Evolutionary conservation across 2,329 filamentous ascomycete genomes (phyloP), one percentile per base, ranked within the genome.

Genomic region (Fusarium sarcochroum): DNA sequence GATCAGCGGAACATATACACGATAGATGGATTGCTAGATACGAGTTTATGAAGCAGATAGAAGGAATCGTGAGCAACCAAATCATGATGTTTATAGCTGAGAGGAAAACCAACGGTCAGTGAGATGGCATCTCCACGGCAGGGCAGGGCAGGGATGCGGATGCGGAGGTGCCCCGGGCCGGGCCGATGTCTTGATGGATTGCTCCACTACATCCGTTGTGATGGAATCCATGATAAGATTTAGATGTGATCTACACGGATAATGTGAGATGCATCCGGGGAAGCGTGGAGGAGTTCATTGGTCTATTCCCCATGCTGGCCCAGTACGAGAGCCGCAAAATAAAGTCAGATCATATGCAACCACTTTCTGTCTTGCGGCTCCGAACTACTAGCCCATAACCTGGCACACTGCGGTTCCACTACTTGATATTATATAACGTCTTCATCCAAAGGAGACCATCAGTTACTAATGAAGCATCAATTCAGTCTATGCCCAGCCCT

Each of bases 1-100:
- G 0, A 89, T 90, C 53, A 76, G 80, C 10, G 87, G 86, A 3
- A 76, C 75, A 1, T 90, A 90, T 74, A 83, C 70, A 42, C 78
- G 86, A 54, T 79, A 73, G 44, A 64, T 7, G 13, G 4, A 17
- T 9, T 23, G 17, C 13, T 13, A 11, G 23, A 17, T 17, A 14
- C 6, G 10, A 4, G 30, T 4, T 15, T 3, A 15, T 59, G 20
- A 18, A 38, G 11, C 30, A 41, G 11, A 40, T 20, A 18, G 6
- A 8, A 4, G n/a, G 27, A n/a, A 17, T 17, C 9, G n/a, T 27
- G 21, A 17, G 41, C 15, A 13, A 42, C 15, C 20, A 41, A 18
- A 10, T 11, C 14, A 18, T n/a, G n/a, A 13, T 21, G 27, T 38
- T 21, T 10, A 23, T 17, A 11, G 6, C 18, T 30, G 9, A 9